These are phyloP conservation scores for Carex myosuroides DNA, from an alignment of 176 grass and related monocot genomes.

Conservation along the genomic window DNA sequence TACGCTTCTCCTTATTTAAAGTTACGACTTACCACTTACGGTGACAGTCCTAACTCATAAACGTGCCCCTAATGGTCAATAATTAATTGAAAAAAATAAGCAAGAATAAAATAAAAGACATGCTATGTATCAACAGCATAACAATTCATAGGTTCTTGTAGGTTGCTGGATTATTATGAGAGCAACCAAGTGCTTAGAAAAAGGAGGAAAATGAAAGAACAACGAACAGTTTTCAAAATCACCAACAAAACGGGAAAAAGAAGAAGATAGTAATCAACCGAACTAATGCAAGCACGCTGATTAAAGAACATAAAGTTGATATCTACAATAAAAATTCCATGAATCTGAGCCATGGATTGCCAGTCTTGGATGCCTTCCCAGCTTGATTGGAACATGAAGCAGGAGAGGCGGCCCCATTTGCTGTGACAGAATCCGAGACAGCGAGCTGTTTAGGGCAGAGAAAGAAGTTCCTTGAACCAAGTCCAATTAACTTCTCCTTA, in stretches of 20 bases:
- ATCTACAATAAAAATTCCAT: conserved; percentile 26
- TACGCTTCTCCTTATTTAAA: no score
- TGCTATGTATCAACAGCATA: not conserved
- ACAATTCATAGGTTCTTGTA: not conserved
- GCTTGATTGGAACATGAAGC: conserved; percentile 28
- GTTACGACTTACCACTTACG: no score
- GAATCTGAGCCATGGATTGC: conserved; percentile 13
- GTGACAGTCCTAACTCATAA: no score
- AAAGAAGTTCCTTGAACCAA: conserved; percentile 94
- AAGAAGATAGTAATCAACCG: not conserved
- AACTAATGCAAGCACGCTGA: not conserved
- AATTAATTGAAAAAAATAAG: not conserved
- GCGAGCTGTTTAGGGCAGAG: conserved; percentile 45
- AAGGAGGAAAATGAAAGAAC: not conserved
- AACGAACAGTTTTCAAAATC: not conserved
- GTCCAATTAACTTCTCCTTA: conserved; percentile 54
- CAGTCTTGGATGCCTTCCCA: conserved; percentile 12
- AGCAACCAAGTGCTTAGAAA: not conserved
- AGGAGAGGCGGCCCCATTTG: conserved; percentile 1
- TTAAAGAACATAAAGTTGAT: not conserved
- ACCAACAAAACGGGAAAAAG: not conserved
- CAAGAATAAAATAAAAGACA: not conserved
- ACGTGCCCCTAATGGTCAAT: not conserved
- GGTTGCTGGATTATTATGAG: not conserved
- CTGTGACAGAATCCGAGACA: not conserved